phyloP scores from a whole-genome alignment of 2,329 filamentous ascomycete genomes.

The Grosmannia huntii region DNA sequence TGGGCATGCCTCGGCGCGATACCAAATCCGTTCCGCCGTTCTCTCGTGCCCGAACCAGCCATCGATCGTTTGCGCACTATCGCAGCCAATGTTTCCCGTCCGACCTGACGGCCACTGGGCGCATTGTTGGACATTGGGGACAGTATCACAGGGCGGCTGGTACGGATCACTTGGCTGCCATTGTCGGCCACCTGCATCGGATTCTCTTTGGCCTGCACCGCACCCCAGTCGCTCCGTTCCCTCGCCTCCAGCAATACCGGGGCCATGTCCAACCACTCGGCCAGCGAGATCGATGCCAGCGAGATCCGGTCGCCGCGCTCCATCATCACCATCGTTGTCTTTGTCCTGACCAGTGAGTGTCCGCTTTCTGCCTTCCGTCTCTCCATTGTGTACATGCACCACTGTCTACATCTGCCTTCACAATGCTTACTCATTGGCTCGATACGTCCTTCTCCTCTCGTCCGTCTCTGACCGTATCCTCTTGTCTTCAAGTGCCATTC shows the following conservation, averaged over 20 bases:
- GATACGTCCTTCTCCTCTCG: too few species aligned
- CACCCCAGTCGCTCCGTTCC: neutral
- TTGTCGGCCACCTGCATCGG: too few species aligned
- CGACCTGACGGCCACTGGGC: neutral
- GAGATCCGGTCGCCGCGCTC: conserved; percentile 54
- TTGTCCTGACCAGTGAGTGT: conserved; percentile 55
- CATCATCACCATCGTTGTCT: conserved; percentile 57
- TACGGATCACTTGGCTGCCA: too few species aligned
- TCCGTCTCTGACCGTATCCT: too few species aligned
- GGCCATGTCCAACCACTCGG: neutral
- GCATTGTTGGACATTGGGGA: neutral
- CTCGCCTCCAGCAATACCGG: neutral
- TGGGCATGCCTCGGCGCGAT: neutral
- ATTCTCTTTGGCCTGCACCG: too few species aligned
- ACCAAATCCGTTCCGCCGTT: neutral
- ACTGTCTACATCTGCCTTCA: too few species aligned
- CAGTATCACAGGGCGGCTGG: too few species aligned
- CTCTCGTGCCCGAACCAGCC: neutral
- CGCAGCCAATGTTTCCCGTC: neutral
- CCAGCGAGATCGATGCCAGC: conserved; percentile 29
- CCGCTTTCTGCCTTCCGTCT: too few species aligned
- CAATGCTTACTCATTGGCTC: too few species aligned
- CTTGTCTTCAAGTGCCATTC: too few species aligned
- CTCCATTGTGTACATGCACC: neutral
- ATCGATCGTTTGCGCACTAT: neutral